phyloP scores from a whole-genome alignment of 768 basidiomycete genomes.

The Mycena epipterygia region DNA sequence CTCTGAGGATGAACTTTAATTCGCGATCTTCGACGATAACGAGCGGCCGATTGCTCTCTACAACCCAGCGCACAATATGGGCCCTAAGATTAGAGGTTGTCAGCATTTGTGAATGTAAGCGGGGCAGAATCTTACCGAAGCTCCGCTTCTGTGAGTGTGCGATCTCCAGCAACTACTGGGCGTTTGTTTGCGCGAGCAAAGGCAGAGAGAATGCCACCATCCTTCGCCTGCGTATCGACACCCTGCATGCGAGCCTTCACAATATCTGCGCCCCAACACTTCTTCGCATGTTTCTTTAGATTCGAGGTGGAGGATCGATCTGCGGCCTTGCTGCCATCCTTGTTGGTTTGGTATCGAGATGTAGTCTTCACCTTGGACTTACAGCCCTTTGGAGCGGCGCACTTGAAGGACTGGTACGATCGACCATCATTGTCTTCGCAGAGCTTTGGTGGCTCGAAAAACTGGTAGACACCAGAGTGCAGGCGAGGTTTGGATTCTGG shows the following conservation, averaged over 20 bases:
- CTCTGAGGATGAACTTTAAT: constrained; percentile 8
- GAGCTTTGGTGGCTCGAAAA: neutral
- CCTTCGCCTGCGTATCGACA: neutral
- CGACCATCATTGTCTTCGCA: neutral
- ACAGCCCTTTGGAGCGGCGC: neutral
- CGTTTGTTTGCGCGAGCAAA: neutral
- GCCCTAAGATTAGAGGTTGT: neutral
- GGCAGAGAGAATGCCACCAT: neutral
- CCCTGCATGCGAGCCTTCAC: constrained; percentile 1
- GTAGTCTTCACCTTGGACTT: neutral
- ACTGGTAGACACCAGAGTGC: neutral
- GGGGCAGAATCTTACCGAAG: neutral
- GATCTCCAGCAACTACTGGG: neutral
- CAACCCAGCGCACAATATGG: constrained; percentile 38
- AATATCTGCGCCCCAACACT: constrained; percentile 2
- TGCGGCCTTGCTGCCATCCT: neutral
- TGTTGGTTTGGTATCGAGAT: neutral
- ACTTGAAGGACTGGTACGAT: constrained; percentile 3
- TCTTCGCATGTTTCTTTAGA: neutral
- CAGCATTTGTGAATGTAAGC: neutral
- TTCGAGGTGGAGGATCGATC: constrained; percentile 1
- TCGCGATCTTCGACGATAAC: constrained; percentile 44
- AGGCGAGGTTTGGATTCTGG: neutral
- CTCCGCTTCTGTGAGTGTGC: neutral
- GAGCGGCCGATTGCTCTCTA: constrained; percentile 42